These are phyloP conservation scores for Eucalyptus caleyi DNA, from an alignment of 345 rosid genomes.

Conservation along the genomic window DNA sequence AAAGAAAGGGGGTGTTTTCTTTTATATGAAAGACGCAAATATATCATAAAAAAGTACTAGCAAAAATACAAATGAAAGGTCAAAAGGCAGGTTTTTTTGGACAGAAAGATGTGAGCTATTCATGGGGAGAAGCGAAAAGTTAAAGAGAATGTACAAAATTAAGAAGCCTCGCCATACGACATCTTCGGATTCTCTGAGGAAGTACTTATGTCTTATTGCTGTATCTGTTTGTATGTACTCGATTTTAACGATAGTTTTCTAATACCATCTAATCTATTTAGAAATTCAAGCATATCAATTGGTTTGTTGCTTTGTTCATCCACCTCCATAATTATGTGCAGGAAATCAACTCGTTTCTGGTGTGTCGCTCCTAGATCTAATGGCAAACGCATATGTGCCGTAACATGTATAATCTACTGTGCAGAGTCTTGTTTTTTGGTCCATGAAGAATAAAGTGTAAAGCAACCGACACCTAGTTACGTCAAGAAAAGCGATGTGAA, in stretches of 20 bases:
- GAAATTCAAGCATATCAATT: not conserved
- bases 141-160: not conserved
- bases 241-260: not conserved
- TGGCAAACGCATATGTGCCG: not conserved
- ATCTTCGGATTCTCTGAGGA: not conserved
- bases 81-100: not conserved
- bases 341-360: not conserved
- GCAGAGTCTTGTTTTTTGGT: not conserved
- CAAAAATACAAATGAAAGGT: not conserved
- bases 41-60: not conserved
- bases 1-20: not conserved
- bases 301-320: not conserved
- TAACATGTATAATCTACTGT: not conserved
- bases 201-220: not conserved
- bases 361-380: not conserved
- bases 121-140: not conserved
- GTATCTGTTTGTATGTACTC: not conserved
- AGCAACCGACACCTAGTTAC: constrained; percentile 25
- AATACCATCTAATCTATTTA: not conserved
- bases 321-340: not conserved
- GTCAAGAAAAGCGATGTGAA: constrained; percentile 9
- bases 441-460: constrained; percentile 35
- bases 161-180: not conserved
- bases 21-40: not conserved
- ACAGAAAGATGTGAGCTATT: not conserved